Evolutionary conservation across 1,284 basidiomycete genomes (phyloP).

Genomic region (Sphaerobolus stellatus): DNA sequence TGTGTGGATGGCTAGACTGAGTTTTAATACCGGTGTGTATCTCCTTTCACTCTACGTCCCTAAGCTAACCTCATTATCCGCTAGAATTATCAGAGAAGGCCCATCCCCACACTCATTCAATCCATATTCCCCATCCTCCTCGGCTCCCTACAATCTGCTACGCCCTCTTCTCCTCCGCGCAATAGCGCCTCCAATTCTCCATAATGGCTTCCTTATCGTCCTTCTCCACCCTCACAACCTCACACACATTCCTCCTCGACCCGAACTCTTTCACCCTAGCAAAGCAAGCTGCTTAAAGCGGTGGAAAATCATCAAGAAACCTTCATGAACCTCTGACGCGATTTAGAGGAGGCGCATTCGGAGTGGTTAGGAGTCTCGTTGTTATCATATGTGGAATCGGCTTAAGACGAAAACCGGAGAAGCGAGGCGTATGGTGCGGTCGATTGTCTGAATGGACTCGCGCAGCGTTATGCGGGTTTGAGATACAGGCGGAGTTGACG

Average conservation of each 20-base stretch:
- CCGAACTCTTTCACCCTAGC: constrained; percentile 48
- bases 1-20: constrained; percentile 85
- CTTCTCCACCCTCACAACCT: constrained; percentile 79
- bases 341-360: constrained; percentile 78
- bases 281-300: constrained; percentile 68
- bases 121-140: too few relatives aligned
- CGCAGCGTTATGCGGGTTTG: constrained; percentile 87
- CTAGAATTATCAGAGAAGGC: too few relatives aligned
- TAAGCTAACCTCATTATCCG: too few relatives aligned
- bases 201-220: constrained; percentile 86
- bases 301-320: constrained; percentile 81
- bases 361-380: constrained; percentile 79
- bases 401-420: constrained; percentile 34
- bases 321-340: constrained; percentile 84
- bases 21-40: constrained; percentile 80
- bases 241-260: constrained; percentile 82
- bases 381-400: too few relatives aligned
- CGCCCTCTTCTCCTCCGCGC: constrained; percentile 81
- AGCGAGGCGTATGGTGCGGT: constrained; percentile 76
- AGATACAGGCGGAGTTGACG: constrained; percentile 82
- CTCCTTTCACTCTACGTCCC: neutral
- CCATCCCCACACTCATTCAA: too few relatives aligned
- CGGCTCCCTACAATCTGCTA: constrained; percentile 63
- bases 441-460: constrained; percentile 78
- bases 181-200: constrained; percentile 75